These are phyloP conservation scores for Amylocystis lapponica DNA, from an alignment of 768 basidiomycete species.

Conservation along the genomic window DNA sequence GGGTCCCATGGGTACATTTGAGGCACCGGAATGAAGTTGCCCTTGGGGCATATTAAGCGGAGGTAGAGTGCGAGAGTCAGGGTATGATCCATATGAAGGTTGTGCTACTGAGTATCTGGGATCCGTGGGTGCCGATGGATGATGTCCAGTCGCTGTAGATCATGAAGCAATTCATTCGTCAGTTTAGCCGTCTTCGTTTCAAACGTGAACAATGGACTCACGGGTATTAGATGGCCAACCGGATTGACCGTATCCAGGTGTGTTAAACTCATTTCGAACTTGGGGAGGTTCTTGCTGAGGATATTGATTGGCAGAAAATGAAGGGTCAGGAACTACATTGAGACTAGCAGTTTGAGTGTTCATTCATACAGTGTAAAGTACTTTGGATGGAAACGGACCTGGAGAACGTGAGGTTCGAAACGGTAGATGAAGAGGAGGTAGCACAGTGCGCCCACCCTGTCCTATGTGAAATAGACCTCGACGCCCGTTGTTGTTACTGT, in stretches of 20 bases:
- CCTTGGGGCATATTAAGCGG: constrained; percentile 33
- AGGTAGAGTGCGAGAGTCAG: constrained; percentile 54
- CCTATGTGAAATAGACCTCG: constrained; percentile 63
- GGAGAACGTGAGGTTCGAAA: constrained; percentile 88
- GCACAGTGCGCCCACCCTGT: constrained; percentile 87
- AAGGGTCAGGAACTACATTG: constrained; percentile 57
- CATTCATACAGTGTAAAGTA: constrained; percentile 20
- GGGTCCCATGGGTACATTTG: constrained; percentile 16
- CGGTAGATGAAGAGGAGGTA: constrained; percentile 78
- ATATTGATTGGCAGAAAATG: constrained; percentile 47
- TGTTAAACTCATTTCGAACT: constrained; percentile 51
- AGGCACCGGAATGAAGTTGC: constrained; percentile 12
- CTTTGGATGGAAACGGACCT: constrained; percentile 60
- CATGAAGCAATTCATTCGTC: neutral
- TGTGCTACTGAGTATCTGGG: constrained; percentile 41
- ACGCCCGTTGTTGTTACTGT: constrained; percentile 33
- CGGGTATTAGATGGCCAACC: constrained; percentile 24
- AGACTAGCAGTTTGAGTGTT: constrained; percentile 42
- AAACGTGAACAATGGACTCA: constrained; percentile 10
- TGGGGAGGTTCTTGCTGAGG: constrained; percentile 62
- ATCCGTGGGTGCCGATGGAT: constrained; percentile 27
- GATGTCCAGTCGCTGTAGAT: neutral
- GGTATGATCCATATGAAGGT: constrained; percentile 38
- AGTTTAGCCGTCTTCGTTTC: neutral
- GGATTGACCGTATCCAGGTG: constrained; percentile 20